These are phyloP conservation scores for Debaryomyces castellii DNA, from an alignment of 805 yeast genomes.

Conservation along the genomic window DNA sequence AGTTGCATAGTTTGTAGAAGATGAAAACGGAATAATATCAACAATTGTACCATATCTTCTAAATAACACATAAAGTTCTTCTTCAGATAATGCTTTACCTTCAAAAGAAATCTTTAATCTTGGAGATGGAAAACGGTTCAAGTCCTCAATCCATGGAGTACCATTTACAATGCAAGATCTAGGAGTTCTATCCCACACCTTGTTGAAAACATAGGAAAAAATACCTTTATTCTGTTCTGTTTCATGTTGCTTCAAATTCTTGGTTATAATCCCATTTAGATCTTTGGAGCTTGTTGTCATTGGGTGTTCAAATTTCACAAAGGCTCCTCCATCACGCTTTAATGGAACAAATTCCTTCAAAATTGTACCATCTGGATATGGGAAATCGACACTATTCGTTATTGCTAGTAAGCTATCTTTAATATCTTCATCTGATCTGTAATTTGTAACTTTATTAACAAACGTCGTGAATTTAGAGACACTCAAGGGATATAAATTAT, in stretches of 20 bases:
- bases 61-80: conserved; percentile 74
- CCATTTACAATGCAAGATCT: conserved; percentile 79
- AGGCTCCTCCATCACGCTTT: conserved; percentile 89
- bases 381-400: conserved; percentile 15
- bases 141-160: conserved; percentile 93
- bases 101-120: conserved; percentile 67
- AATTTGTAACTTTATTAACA: conserved; percentile 1
- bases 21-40: conserved; percentile 65
- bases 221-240: conserved; percentile 8
- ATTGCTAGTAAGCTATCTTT: conserved; percentile 5
- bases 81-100: conserved; percentile 77
- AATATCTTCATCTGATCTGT: conserved; percentile 11
- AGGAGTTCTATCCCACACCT: conserved; percentile 33
- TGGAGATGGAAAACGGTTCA: conserved; percentile 71
- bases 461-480: neutral
- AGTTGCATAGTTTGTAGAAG: conserved; percentile 44
- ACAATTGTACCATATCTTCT: conserved; percentile 84
- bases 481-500: conserved; percentile 29
- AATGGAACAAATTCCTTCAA: conserved; percentile 67
- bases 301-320: conserved; percentile 73
- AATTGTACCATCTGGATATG: conserved; percentile 32
- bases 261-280: conserved; percentile 51
- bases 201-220: conserved; percentile 8
- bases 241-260: conserved; percentile 36
- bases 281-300: conserved; percentile 47